Conservation (phyloP, 75 land plant species). For the Selaginella tamariscina region DNA sequence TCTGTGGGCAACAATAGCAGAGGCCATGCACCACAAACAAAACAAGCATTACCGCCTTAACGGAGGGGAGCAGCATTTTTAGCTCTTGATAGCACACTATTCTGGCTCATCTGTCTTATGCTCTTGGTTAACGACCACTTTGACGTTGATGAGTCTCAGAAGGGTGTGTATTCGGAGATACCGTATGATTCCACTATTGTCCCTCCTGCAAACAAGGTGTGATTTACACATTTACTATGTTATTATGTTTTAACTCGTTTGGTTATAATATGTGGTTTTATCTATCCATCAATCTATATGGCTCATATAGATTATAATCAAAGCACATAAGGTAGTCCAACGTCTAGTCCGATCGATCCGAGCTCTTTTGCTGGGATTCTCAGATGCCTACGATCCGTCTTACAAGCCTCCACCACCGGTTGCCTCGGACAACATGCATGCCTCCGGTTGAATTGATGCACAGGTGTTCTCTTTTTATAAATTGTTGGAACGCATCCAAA, state of each 20-base stretch:
- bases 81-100: constrained; percentile 60
- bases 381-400: no score
- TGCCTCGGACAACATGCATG: no score
- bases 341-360: no score
- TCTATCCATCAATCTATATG: no score
- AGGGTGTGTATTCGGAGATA: not conserved
- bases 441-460: no score
- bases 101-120: constrained; percentile 75
- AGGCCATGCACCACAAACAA: constrained; percentile 34
- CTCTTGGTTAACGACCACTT: constrained; percentile 37
- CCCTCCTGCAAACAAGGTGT: not conserved
- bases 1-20: constrained; percentile 60
- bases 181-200: not conserved
- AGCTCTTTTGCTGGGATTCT: no score
- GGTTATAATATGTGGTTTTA: not conserved
- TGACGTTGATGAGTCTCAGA: constrained; percentile 18
- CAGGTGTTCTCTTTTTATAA: no score
- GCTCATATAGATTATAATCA: no score
- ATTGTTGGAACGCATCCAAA: no score
- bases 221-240: not conserved
- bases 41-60: constrained; percentile 46
- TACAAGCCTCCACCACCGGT: no score
- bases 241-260: not conserved
- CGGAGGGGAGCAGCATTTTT: constrained; percentile 86
- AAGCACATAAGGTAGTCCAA: no score